Base-by-base conservation (phyloP, 495 filamentous ascomycete species). In the Bathelium albidoporum region DNA sequence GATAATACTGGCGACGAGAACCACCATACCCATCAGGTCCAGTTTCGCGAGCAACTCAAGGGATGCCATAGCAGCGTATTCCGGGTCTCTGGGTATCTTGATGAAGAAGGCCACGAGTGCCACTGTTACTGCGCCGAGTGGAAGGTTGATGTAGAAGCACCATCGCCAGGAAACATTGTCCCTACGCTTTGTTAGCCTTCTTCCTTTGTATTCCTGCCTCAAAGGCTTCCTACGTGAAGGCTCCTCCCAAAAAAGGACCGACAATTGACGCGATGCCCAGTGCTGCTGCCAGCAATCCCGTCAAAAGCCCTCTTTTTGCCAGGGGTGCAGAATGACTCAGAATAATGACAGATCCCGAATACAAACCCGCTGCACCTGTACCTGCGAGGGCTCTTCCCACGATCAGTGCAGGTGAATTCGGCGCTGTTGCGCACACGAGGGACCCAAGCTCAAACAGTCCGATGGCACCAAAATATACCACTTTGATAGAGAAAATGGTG, bases 311-410 rank as follows among this genome's bases (percentile, higher is more conserved):
- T 2, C 91, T 80, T 60, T 85, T 82, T 3, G 73, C 75, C 0
- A 95, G 77, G 0, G 91, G 90, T 0, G 95, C 87, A 28, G 84
- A 85, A 69, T 89, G 82, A 34, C 85, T 81, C 22, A 96, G 79
- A 71, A 97, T 94, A 64, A 93, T 81, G 53, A 95, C 81, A 1
- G 87, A 85, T 2, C 92, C 92, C 1, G 87, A 87, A 72, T 91
- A 94, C 60, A 96, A 82, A 44, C 89, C 92, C 0, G 92, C 89
- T 3, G 82, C 81, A 22, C 92, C 92, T n/a, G 95, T 65, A 26
- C 92, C 92, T 24, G 91, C 89, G 55, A 97, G 79, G 16, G 92
- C 91, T 32, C 92, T 85, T 14, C 92, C 92, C 63, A 93, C 73
- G 66, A 97, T 96, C 32, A 97, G 78, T 2, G 83, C 83, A 0